phyloP scores from a whole-genome alignment of 257 asterid species.

The Solanum chiquidenum region DNA sequence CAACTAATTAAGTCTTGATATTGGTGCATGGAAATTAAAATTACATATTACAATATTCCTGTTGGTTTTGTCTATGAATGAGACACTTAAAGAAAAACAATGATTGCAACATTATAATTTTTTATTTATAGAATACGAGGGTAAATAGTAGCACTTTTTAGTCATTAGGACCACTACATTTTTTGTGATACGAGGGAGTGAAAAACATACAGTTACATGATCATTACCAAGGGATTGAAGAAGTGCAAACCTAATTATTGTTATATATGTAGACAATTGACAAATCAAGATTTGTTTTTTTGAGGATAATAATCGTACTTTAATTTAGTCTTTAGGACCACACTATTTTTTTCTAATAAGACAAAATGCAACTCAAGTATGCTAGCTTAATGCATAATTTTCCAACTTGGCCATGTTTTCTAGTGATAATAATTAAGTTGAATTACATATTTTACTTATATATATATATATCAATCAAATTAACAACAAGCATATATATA shows the following conservation, averaged over 20 bases:
- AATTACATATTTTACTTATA: not conserved
- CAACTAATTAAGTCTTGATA: not conserved
- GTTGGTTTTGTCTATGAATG: not conserved
- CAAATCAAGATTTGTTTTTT: not conserved
- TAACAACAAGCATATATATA: not conserved
- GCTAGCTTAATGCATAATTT: not conserved
- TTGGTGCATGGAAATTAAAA: not conserved
- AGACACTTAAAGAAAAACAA: not conserved
- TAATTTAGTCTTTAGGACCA: not conserved
- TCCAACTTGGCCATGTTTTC: conserved; percentile 1
- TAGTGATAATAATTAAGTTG: not conserved
- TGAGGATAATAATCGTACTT: not conserved
- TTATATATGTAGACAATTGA: not conserved
- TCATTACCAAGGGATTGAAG: not conserved
- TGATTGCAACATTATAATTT: not conserved
- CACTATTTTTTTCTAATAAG: not conserved
- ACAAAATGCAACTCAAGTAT: not conserved
- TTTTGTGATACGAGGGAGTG: not conserved
- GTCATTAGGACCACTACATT: not conserved
- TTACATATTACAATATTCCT: not conserved
- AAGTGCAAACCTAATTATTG: not conserved
- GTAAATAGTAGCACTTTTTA: not conserved
- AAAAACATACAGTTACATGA: not conserved
- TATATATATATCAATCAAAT: not conserved
- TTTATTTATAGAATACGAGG: not conserved